Base-by-base conservation (phyloP, 495 filamentous ascomycete genomes). In the Daldinia grandis region DNA sequence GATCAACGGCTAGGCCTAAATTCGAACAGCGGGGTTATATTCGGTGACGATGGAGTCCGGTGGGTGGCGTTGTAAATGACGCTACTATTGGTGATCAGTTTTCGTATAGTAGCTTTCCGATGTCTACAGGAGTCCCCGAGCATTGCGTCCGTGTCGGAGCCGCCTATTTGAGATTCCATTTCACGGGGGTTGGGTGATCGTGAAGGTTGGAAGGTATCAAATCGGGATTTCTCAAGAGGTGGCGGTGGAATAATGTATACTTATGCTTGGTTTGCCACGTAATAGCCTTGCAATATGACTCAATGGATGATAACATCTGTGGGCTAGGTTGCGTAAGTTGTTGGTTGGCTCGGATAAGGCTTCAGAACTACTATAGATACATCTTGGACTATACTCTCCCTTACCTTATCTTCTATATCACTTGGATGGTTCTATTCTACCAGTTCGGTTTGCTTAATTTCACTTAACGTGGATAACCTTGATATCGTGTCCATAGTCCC, bases 311-410 rank as follows among this genome's bases (percentile, higher is more conserved):
- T 19, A 40, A 58, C 55, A 58, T 58, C 15, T 21, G 7, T 14
- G 21, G 27, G 33, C 33, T 40, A 42, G 10, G 27, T 58, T 58
- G 35, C 35, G 35, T 58, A 37, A 64, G 61, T 55, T 17, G 5
- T 8, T 21, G 24, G 25, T 28, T n/a, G 49, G 25, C 14, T 30
- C 12, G 49, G 12, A 30, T 30, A 30, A 17, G 8, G 8, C 49
- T 53, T 30, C 3, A 51, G 4, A 28, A 15, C 25, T 28, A 17
- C 12, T 30, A 28, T 14, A 15, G 49, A 30, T 3, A 53, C 12
- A 15, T 30, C 12, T n/a, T 17, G 5, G 30, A 6, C 17, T 62
- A 57, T 27, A 21, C 9, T 47, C 8, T 47, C 42, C 42, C 8
- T 47, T 24, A 12, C 42, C 19, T 47, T 1, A 21, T 12, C 1